Evolutionary conservation across 345 rosid genomes (phyloP).

Genomic region (Hypericum perforatum): DNA sequence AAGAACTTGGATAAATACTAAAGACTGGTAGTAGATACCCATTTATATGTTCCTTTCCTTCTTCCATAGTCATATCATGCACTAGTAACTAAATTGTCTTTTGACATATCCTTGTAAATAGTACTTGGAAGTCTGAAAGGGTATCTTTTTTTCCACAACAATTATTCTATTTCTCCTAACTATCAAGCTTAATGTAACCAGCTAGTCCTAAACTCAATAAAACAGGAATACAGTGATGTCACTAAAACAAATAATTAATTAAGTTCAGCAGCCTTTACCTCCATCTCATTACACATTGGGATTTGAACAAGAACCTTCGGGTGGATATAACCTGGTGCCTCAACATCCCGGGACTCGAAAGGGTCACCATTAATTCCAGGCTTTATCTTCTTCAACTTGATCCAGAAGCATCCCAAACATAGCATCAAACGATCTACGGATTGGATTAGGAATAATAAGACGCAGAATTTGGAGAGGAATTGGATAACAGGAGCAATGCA

Average conservation of each 20-base stretch:
- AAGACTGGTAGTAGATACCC: too few species aligned
- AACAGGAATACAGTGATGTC: background rate
- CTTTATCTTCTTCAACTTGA: slow-evolving; percentile 60
- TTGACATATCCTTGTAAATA: too few species aligned
- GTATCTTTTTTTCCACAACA: too few species aligned
- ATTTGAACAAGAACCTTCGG: slow-evolving; percentile 90
- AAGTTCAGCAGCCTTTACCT: slow-evolving; percentile 30
- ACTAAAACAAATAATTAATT: background rate
- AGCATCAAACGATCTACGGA: slow-evolving; percentile 67
- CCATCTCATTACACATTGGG: slow-evolving; percentile 78
- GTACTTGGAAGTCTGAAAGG: too few species aligned
- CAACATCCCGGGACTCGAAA: slow-evolving; percentile 44
- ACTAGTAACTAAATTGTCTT: too few species aligned
- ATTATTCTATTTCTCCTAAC: too few species aligned
- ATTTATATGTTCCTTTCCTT: too few species aligned
- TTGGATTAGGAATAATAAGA: slow-evolving; percentile 60
- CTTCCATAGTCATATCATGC: too few species aligned
- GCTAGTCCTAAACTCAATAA: background rate
- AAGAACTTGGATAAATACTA: too few species aligned
- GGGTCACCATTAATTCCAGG: slow-evolving; percentile 47
- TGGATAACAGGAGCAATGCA: slow-evolving; percentile 61
- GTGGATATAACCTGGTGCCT: slow-evolving; percentile 37
- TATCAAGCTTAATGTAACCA: background rate
- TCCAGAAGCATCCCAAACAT: slow-evolving; percentile 73
- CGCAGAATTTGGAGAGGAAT: slow-evolving; percentile 55